Percentiles rank a stretch among this genome's conserved stretches.
phyloP scores from a whole-genome alignment of 257 asterid species.

The Nicotiana paniculata region DNA sequence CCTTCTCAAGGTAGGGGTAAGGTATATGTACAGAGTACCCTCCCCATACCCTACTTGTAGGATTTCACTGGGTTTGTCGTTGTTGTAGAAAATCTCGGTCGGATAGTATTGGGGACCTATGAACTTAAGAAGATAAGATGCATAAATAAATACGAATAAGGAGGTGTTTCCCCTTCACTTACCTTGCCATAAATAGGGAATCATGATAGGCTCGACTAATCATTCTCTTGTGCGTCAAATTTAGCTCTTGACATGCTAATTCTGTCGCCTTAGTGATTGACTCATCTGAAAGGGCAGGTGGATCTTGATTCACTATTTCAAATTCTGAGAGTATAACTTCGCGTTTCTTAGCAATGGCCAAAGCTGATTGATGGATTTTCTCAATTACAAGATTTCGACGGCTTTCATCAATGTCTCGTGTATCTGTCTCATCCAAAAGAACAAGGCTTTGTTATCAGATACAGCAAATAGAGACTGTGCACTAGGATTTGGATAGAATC shows the following conservation, averaged over 20 bases:
- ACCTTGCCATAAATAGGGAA: conserved; percentile 97
- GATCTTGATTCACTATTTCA: conserved; percentile 84
- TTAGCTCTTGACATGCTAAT: conserved; percentile 65
- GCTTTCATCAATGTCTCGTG: conserved; percentile 80
- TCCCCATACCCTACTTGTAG: too few relatives aligned
- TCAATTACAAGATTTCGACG: conserved; percentile 68
- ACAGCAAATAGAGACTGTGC: background rate
- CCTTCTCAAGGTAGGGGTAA: too few relatives aligned
- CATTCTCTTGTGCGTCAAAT: conserved; percentile 76
- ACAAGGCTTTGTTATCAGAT: background rate
- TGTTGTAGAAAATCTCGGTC: too few relatives aligned
- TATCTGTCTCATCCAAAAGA: conserved; percentile 36
- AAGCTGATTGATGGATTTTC: conserved; percentile 60
- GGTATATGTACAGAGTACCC: too few relatives aligned
- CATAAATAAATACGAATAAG: background rate
- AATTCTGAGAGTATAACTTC: conserved; percentile 62
- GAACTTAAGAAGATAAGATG: background rate
- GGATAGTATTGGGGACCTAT: too few relatives aligned
- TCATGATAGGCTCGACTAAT: conserved; percentile 97
- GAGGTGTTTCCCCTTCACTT: conserved; percentile 1
- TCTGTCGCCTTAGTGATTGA: conserved; percentile 63
- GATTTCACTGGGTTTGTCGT: too few relatives aligned
- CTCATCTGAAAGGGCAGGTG: conserved; percentile 77
- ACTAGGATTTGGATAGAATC: background rate
- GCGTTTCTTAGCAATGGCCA: conserved; percentile 50